Evolutionary conservation across 139 green algal species (phyloP), one percentile per base, ranked within the genome.

Genomic region (Chlorella sp.): DNA sequence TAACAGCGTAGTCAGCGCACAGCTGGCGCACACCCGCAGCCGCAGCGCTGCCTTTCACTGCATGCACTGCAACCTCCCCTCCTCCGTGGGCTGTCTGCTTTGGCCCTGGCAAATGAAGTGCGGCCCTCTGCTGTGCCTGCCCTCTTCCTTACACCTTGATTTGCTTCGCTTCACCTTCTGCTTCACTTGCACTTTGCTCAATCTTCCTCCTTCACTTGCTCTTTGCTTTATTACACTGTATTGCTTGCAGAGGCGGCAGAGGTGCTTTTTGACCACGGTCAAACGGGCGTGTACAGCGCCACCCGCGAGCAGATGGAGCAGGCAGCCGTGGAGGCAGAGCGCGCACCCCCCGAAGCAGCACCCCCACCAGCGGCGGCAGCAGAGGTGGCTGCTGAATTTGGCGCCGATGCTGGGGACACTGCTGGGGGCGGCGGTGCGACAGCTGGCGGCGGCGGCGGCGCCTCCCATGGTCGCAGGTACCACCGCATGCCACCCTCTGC

Each of bases 201-300:
- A n/a, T n/a, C n/a, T n/a, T 68, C 60, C 18, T 68, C 60, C 18
- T 18, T 68, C 64, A 71, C 22, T 71, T 26, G 21, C 64, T 26
- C 60, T 28, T 71, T 71, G 64, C 21, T 32, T 71, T 71, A 18
- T 2, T 71, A 30, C 9, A 9, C 48, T 57, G 21, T 83, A 11
- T 28, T 40, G 80, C 42, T 28, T 37, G 48, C 83, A 78, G 85
- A 89, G 85, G 85, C 85, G 32, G 68, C 85, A 19, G 85, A 89
- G 73, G 86, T 84, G 15, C 57, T 89, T 73, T 89, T 89, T 89
- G 86, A 89, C 53, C 48, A 76, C 48, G 86, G 86, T 15, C 37
- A 66, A 14, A 76, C 39, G 1, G 48, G 77, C 4, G 75, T 84
- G 19, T 89, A 89, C 73, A 78, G 30, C n/a, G 4, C 3, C 37